Percentiles rank a stretch among this genome's conserved stretches.
Conservation (phyloP, 1,284 basidiomycete genomes). For the Phlebopus sp. region DNA sequence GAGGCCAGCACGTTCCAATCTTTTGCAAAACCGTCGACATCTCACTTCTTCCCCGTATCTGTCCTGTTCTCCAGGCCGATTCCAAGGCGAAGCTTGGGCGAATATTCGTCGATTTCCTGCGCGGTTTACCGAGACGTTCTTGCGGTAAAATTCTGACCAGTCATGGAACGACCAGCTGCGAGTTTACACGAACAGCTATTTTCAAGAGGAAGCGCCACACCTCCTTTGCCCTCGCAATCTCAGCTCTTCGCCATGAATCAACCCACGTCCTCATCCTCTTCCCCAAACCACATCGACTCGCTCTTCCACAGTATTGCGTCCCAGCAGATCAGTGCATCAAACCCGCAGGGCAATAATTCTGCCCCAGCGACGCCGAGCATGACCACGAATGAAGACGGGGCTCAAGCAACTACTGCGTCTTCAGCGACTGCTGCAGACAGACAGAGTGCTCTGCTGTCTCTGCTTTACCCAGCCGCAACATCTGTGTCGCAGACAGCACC, state of each 20-base stretch:
- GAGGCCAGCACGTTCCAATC: slow-evolving; percentile 18
- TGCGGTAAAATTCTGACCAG: neutral
- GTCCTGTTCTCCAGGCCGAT: slow-evolving; percentile 2
- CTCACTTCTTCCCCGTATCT: slow-evolving; percentile 7
- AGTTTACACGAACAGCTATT: slow-evolving; percentile 17
- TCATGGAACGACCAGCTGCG: slow-evolving; percentile 11
- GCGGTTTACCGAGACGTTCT: neutral
- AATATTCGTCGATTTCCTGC: neutral
- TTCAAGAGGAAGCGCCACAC: slow-evolving; percentile 14
- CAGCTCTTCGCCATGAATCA: slow-evolving; percentile 11
- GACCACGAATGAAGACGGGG: slow-evolving; percentile 45
- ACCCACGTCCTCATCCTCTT: slow-evolving; percentile 5
- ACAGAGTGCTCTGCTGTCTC: slow-evolving; percentile 69
- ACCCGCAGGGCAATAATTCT: slow-evolving; percentile 37
- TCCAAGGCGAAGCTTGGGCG: neutral
- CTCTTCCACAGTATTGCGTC: slow-evolving; percentile 17
- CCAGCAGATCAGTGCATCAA: slow-evolving; percentile 5
- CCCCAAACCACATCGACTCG: slow-evolving; percentile 17
- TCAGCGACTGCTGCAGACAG: slow-evolving; percentile 52
- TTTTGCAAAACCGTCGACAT: slow-evolving; percentile 3
- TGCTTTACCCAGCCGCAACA: slow-evolving; percentile 51
- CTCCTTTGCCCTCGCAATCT: slow-evolving; percentile 9
- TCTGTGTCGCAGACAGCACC: slow-evolving; percentile 29
- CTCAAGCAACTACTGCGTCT: slow-evolving; percentile 40
- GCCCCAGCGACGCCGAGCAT: slow-evolving; percentile 53